phyloP scores from a whole-genome alignment of 2,329 filamentous ascomycete genomes.

The Capronia americana region DNA sequence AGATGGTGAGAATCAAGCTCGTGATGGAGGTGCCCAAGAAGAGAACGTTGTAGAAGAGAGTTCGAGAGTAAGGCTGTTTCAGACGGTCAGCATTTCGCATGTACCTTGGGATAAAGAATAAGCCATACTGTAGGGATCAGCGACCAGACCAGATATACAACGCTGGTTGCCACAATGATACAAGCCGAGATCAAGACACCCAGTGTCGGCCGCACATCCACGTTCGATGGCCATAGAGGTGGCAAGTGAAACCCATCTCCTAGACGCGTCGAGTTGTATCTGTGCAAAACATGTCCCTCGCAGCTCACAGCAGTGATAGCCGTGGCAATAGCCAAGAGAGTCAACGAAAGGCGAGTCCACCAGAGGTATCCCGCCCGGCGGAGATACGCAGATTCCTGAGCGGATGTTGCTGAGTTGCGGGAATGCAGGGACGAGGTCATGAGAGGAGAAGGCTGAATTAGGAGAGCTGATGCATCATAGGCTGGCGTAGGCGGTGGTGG shows the following conservation, averaged over 20 bases:
- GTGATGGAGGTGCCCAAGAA: slow-evolving; percentile 25
- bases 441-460: slow-evolving; percentile 30
- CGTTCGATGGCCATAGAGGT: slow-evolving; percentile 51
- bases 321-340: slow-evolving; percentile 42
- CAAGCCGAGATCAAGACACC: slow-evolving; percentile 47
- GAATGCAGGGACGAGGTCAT: slow-evolving; percentile 36
- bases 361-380: slow-evolving; percentile 41
- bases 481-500: slow-evolving; percentile 20
- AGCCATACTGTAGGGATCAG: slow-evolving; percentile 34
- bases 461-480: slow-evolving; percentile 30
- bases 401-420: slow-evolving; percentile 36
- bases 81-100: neutral
- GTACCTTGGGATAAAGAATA: neutral
- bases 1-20: slow-evolving; percentile 30
- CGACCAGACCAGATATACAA: slow-evolving; percentile 38
- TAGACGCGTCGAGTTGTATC: slow-evolving; percentile 48
- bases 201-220: slow-evolving; percentile 50
- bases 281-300: slow-evolving; percentile 48
- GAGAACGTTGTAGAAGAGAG: slow-evolving; percentile 32
- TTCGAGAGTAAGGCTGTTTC: slow-evolving; percentile 35
- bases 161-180: slow-evolving; percentile 45
- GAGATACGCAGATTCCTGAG: slow-evolving; percentile 36
- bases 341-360: slow-evolving; percentile 45
- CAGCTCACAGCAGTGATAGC: slow-evolving; percentile 46
- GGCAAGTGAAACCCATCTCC: slow-evolving; percentile 45